Percentiles rank a stretch among this genome's conserved stretches.
phyloP scores from a whole-genome alignment of 2,329 filamentous ascomycete species.

The Talaromyces funiculosus region DNA sequence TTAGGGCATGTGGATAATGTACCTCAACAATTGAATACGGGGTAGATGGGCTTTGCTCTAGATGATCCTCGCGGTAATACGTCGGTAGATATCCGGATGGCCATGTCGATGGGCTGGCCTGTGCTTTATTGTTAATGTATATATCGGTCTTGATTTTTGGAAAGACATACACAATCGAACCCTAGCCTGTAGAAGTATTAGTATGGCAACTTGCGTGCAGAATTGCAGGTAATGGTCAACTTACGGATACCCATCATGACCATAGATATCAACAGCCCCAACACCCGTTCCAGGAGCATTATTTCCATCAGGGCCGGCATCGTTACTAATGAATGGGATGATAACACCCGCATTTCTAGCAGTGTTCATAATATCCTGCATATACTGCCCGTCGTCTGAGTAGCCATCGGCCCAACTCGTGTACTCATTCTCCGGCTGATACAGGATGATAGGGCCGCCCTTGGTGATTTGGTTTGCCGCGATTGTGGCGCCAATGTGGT shows the following conservation, averaged over 20 bases:
- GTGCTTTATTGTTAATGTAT: too few species aligned
- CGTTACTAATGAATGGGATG: conserved; percentile 71
- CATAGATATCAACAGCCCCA: conserved; percentile 59
- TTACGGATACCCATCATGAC: conserved; percentile 58
- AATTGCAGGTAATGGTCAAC: conserved; percentile 9
- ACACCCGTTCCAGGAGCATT: conserved; percentile 59
- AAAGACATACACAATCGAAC: conserved; percentile 33
- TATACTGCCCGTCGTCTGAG: conserved; percentile 61
- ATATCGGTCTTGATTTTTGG: too few species aligned
- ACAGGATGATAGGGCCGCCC: conserved; percentile 70
- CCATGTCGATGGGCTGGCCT: conserved; percentile 57
- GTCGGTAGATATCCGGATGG: conserved; percentile 53
- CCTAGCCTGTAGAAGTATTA: conserved; percentile 25
- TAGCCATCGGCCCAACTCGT: conserved; percentile 46
- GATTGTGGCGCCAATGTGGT: conserved; percentile 59
- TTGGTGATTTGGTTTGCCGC: conserved; percentile 75
- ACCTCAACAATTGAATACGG: conserved; percentile 60
- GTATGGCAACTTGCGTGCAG: not conserved
- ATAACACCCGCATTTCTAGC: conserved; percentile 62
- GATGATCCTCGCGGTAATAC: conserved; percentile 50
- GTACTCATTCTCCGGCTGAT: conserved; percentile 82
- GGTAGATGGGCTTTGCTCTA: conserved; percentile 57
- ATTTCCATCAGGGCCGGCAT: conserved; percentile 56
- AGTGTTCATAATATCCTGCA: conserved; percentile 65
- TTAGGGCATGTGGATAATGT: conserved; percentile 6